Evolutionary conservation across 441 rosid genomes (phyloP), one percentile per base, ranked within the genome.

Genomic region (Adansonia gregorii): DNA sequence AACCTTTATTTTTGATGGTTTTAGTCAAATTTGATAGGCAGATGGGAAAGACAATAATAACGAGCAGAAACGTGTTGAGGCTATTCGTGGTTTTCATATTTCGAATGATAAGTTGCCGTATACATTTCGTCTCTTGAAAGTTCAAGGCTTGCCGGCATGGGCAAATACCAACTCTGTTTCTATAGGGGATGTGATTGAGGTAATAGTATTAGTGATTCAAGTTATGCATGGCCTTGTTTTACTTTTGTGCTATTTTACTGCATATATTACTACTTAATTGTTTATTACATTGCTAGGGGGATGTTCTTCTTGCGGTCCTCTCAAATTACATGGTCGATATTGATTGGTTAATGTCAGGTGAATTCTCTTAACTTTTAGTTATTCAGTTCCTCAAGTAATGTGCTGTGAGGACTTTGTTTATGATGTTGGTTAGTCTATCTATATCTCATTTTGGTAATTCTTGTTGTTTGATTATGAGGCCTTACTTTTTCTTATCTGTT

Each of bases 271-370:
- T 45, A 35, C 72, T 59, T 72, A 61, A 68, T 66, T 74, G 43
- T 59, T 54, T 54, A 0, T 72, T 76, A 52, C 27, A 63, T 81
- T 79, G 65, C 8, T 77, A 94, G 98, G 98, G 95, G 61, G 93
- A 95, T 72, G 79, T 94, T 82, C 80, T 85, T 81, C 82, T 88
- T 84, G 97, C 90, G 43, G 75, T 94, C 67, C 85, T 94, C 24
- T 94, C 98, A 35, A 95, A 95, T 85, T 95, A 91, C 83, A 94
- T 95, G 98, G 98, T 91, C 72, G 97, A 95, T 78, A 46, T 94
- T 27, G 94, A 92, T 80, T 95, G 99, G 99, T 82, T 95, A 83
- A 41, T 87, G 72, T 87, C 95, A 51, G 90, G 96, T 91, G 68
- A 87, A 88, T 83, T 66, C 19, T 49, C 31, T 56, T 72, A 1